Evolutionary conservation across 495 filamentous ascomycete species (phyloP).

Genomic region (Lentithecium fluviatile): DNA sequence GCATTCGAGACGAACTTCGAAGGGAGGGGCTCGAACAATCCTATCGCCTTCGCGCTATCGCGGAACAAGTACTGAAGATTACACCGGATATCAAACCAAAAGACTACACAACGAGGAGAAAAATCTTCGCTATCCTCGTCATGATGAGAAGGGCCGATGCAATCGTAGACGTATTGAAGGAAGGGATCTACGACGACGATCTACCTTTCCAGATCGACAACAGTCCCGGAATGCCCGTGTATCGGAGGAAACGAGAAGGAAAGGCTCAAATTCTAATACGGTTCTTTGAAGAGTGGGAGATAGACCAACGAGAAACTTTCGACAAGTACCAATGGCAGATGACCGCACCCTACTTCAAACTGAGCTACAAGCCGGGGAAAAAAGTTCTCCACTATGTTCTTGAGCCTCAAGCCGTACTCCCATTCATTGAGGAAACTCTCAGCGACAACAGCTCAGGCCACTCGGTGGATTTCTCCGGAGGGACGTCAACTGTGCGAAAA

Average conservation of each 20-base stretch:
- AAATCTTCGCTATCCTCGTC: neutral
- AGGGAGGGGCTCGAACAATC: neutral
- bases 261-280: neutral
- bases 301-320: neutral
- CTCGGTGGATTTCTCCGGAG: neutral
- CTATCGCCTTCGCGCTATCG: neutral
- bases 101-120: neutral
- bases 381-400: neutral
- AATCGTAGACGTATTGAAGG: neutral
- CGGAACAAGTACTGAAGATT: neutral
- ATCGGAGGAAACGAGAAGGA: neutral
- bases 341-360: conserved; percentile 9
- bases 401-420: neutral
- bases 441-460: neutral
- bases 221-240: neutral
- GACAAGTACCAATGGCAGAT: conserved; percentile 15
- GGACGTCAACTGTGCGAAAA: conserved; percentile 3
- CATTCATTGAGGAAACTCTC: conserved; percentile 4
- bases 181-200: neutral
- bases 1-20: neutral
- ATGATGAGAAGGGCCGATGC: neutral
- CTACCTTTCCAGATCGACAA: neutral
- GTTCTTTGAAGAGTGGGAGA: neutral
- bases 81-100: neutral
- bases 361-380: neutral